Conservation (phyloP, 2,329 filamentous ascomycete species). For the Fusarium keratoplasticum region DNA sequence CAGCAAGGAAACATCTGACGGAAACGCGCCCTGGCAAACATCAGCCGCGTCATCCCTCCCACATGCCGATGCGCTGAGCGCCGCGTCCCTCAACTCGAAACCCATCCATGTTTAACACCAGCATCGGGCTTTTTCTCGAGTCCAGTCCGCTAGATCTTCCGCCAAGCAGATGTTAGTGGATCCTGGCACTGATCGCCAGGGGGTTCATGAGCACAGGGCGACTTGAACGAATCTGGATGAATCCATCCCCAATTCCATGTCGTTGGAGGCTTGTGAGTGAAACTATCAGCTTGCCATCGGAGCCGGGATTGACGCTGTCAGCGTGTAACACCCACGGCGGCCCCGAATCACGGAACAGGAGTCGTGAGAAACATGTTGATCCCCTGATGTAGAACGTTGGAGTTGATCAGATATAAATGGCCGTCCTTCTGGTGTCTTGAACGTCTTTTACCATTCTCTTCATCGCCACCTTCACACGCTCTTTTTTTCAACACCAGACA, state of each 20-base stretch:
- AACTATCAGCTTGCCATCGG: slow-evolving; percentile 35
- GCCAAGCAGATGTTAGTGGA: slow-evolving; percentile 35
- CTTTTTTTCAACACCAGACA: slow-evolving; percentile 39
- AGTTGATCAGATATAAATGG: slow-evolving; percentile 35
- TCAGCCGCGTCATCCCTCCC: slow-evolving; percentile 40
- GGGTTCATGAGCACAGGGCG: background rate
- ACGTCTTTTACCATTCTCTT: slow-evolving; percentile 24
- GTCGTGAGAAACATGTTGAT: slow-evolving; percentile 17
- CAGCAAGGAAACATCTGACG: slow-evolving; percentile 36
- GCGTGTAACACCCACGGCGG: slow-evolving; percentile 24
- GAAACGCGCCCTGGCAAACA: slow-evolving; percentile 28
- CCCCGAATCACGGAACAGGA: slow-evolving; percentile 21
- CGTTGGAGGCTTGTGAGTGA: slow-evolving; percentile 36
- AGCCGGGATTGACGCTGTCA: slow-evolving; percentile 30
- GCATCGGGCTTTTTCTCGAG: slow-evolving; percentile 21
- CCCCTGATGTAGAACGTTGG: slow-evolving; percentile 9
- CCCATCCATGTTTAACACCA: slow-evolving; percentile 18
- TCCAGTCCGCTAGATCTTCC: slow-evolving; percentile 35
- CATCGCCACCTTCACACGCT: slow-evolving; percentile 39
- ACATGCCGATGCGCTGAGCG: slow-evolving; percentile 13
- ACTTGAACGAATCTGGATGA: slow-evolving; percentile 5
- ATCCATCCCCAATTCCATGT: slow-evolving; percentile 21
- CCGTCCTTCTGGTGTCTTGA: slow-evolving; percentile 9
- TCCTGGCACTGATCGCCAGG: slow-evolving; percentile 38
- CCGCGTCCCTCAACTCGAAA: slow-evolving; percentile 36